Evolutionary conservation across 768 basidiomycete species (phyloP), one percentile per base, ranked within the genome.

Genomic region (Lactarius tabidus): DNA sequence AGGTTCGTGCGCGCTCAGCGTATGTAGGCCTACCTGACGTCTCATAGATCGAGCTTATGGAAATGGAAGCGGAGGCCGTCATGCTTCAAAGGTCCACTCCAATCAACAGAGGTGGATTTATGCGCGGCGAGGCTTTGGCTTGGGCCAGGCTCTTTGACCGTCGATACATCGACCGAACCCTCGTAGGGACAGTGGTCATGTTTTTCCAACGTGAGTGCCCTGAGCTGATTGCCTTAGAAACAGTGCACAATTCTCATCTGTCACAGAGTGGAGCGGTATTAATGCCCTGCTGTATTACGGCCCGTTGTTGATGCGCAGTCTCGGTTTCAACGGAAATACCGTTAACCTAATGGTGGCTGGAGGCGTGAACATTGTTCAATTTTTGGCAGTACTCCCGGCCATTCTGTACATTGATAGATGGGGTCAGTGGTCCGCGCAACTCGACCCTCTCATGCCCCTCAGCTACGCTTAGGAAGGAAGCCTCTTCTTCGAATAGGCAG

Each of bases 271-370:
- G 91, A 88, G 85, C 64, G 91, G 91, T 2, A 93, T 93, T 67
- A 93, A 93, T 71, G 90, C 91, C 12, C 72, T 93, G 36, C 77
- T 93, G 9, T 93, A 93, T 70, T 93, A 91, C 69, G 91, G 90
- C 0, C 91, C 91, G 1, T 85, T 84, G 0, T 78, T 93, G 3
- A 82, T 92, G 54, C 80, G 74, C 36, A 84, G 78, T 57, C 79
- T 93, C 52, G 90, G 89, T 5, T 66, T 92, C 31, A 76, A 77
- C 26, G 86, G 87, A 20, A 83, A 86, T 64, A 81, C 78, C 0
- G 79, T 84, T 9, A 81, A 85, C 0, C 78, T 93, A 0, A 69
- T 91, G n/a, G 85, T 88, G 3, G 83, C 89, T 0, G 91, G 91
- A 28, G 89, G 91, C 0, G 85, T 92, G 68, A 90, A 89, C 18